Evolutionary conservation across 768 basidiomycete species (phyloP), one percentile per base, ranked within the genome.

Genomic region (Xanthoconium stramineum): DNA sequence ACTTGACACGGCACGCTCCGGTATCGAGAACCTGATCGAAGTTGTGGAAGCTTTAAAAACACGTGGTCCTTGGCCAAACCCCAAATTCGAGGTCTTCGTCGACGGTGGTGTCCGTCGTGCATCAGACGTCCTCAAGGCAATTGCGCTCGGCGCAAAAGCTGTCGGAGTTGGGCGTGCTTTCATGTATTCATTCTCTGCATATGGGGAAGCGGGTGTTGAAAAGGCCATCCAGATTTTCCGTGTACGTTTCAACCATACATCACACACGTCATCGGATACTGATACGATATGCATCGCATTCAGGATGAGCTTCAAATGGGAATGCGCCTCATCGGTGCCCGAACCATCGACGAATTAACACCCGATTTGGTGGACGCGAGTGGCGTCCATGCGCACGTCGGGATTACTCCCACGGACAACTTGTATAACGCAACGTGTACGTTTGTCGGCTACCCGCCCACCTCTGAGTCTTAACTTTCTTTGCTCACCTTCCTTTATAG

Each of bases 231-330:
- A 89, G 61, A 90, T 94, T 50, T 73, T 93, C 51, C 76, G 79
- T 63, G 89, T 87, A 60, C 51, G 80, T 69, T 10, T 37, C 2
- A 80, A 82, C 44, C 91, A n/a, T 24, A 19, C n/a, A n/a, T n/a
- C n/a, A 28, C 13, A 46, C n/a, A 28, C 20, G 29, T 53, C 42
- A 35, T 48, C 24, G 95, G 91, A 89, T 96, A 13, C 14, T 50
- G 48, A 35, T 17, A 36, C 14, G 15, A 30, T 37, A 20, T 13
- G 2, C 30, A 46, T 37, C 29, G 24, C 17, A 8, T 44, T 33
- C 29, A 95, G 91, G 93, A 94, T 63, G 94, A 97, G 70, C 89
- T 98, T 63, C 88, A 93, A 76, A 96, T 98, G 94, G 93, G 94
- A 72, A 81, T 97, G 81, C 86, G 94, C 9, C 78, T 97, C 1